phyloP scores from a whole-genome alignment of 768 basidiomycete genomes.

The Tulasnella sp. region DNA sequence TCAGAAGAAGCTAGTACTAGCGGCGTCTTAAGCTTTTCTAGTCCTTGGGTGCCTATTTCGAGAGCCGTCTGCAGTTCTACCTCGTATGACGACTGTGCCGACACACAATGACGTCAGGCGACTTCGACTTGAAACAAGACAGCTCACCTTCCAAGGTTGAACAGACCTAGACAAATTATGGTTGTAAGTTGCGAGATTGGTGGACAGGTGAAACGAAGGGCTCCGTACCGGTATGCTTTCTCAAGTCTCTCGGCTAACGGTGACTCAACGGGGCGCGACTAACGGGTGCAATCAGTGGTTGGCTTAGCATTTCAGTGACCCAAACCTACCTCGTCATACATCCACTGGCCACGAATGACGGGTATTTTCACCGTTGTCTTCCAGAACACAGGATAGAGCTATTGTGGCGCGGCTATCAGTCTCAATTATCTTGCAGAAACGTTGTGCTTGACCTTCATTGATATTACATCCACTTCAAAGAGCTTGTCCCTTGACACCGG shows the following conservation, averaged over 20 bases:
- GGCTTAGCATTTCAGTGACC: not conserved
- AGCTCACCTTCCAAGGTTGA: conserved; percentile 38
- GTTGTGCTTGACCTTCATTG: conserved; percentile 33
- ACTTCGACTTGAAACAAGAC: not conserved
- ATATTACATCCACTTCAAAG: conserved; percentile 37
- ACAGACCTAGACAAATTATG: conserved; percentile 35
- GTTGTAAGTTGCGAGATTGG: not conserved
- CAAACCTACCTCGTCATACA: conserved; percentile 39
- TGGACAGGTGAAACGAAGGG: not conserved
- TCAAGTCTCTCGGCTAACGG: conserved; percentile 42
- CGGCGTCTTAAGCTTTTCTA: conserved; percentile 42
- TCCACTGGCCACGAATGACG: conserved; percentile 43
- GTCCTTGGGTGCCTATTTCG: conserved; percentile 39
- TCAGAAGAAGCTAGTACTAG: conserved; percentile 31
- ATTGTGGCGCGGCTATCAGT: not conserved
- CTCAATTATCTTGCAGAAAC: not conserved
- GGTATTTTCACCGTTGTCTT: conserved; percentile 41
- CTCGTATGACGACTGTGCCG: conserved; percentile 39
- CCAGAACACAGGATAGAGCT: conserved; percentile 45
- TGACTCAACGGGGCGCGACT: conserved; percentile 42
- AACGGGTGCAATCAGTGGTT: not conserved
- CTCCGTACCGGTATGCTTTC: conserved; percentile 39
- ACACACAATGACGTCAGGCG: not conserved
- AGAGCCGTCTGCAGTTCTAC: conserved; percentile 43
- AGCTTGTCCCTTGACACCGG: conserved; percentile 34